Evolutionary conservation across 371 early-diverging fungal genomes (phyloP).

Genomic region (Catenaria anguillulae): DNA sequence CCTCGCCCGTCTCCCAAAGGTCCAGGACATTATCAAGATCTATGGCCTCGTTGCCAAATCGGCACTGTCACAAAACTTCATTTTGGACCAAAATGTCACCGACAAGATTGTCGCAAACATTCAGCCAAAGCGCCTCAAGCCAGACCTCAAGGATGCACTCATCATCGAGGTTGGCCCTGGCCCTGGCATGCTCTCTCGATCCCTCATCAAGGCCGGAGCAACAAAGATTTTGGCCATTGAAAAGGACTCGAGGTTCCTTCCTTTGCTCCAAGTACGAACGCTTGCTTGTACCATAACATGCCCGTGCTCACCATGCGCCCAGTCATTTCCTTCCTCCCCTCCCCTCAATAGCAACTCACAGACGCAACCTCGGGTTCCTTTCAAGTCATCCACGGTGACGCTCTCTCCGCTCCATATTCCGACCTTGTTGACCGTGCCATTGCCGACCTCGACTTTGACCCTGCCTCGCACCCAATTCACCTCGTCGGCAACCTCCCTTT

Average conservation of each 20-base stretch:
- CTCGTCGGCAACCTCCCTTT: slow-evolving; percentile 71
- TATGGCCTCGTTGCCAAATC: slow-evolving; percentile 59
- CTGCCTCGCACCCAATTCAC: slow-evolving; percentile 16
- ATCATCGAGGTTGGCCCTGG: slow-evolving; percentile 78
- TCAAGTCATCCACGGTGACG: slow-evolving; percentile 3
- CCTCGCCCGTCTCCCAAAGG: neutral
- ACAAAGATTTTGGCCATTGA: slow-evolving; percentile 55
- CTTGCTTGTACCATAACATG: neutral
- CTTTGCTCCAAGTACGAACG: slow-evolving; percentile 38
- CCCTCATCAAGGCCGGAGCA: slow-evolving; percentile 53
- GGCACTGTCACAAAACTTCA: slow-evolving; percentile 67
- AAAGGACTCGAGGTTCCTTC: slow-evolving; percentile 58
- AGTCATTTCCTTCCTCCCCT: neutral
- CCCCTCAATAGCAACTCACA: neutral
- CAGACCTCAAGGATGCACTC: slow-evolving; percentile 28
- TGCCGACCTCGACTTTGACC: neutral
- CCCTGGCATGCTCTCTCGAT: slow-evolving; percentile 53
- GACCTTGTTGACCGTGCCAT: neutral
- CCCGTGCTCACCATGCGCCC: neutral
- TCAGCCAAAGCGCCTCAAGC: neutral
- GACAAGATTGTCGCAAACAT: neutral
- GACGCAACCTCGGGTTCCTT: slow-evolving; percentile 1
- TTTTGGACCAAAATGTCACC: slow-evolving; percentile 69
- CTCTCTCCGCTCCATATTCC: neutral
- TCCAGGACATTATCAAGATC: slow-evolving; percentile 26